A percentile compares a stretch with the other conserved stretches of the same genome.
Conservation (phyloP, 1,284 basidiomycete genomes). For the Ustilago tritici region DNA sequence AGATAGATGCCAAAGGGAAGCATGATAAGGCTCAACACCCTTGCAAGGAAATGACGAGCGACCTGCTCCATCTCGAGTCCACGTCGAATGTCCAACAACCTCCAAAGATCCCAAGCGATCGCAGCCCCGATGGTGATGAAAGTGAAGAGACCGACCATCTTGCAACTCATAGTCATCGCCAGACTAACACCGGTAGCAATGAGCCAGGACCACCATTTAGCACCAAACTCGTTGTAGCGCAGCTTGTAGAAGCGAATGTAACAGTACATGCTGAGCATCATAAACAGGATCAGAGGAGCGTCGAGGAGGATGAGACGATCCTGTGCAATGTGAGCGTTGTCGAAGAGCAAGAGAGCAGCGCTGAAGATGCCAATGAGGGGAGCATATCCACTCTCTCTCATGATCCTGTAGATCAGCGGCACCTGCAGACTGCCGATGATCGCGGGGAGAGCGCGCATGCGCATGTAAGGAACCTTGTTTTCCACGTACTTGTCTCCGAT, state of each 20-base stretch:
- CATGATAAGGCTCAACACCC: conserved; percentile 86
- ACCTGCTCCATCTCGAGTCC: conserved; percentile 81
- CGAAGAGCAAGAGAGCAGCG: conserved; percentile 87
- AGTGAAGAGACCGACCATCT: conserved; percentile 96
- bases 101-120: conserved; percentile 94
- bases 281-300: conserved; percentile 93
- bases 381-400: conserved; percentile 97
- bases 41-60: conserved; percentile 86
- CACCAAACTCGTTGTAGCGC: conserved; percentile 76
- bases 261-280: conserved; percentile 90
- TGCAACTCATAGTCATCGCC: conserved; percentile 95
- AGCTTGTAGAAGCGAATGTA: conserved; percentile 96
- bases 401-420: conserved; percentile 91
- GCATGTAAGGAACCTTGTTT: conserved; percentile 90
- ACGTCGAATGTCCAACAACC: conserved; percentile 86
- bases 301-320: conserved; percentile 96
- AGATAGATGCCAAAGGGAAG: conserved; percentile 91
- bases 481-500: conserved; percentile 93
- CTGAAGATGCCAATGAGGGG: conserved; percentile 89
- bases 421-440: conserved; percentile 89
- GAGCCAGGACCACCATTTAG: conserved; percentile 92
- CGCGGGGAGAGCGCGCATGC: conserved; percentile 90
- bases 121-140: conserved; percentile 90
- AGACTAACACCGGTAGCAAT: conserved; percentile 89
- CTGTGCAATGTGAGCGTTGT: conserved; percentile 96